These are phyloP conservation scores for Solanum hybrid DNA, from an alignment of 305 asterid species.

Conservation along the genomic window DNA sequence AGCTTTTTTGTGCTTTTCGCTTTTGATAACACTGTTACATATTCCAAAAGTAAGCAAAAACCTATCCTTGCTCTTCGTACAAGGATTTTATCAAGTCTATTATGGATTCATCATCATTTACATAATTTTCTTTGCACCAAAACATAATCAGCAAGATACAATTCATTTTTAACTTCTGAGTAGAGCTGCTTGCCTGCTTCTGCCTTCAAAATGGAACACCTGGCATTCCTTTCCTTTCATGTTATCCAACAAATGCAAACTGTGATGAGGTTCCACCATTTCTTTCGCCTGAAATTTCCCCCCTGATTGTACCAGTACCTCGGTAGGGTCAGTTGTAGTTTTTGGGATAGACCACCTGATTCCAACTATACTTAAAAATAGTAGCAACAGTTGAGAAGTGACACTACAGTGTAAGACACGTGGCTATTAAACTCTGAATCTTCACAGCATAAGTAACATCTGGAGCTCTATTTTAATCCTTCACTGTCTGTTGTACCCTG, in stretches of 20 bases:
- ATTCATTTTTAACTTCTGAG: neutral
- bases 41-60: neutral
- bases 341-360: neutral
- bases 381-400: neutral
- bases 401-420: neutral
- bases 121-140: neutral
- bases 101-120: neutral
- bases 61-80: neutral
- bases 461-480: neutral
- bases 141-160: neutral
- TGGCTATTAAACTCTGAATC: neutral
- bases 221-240: neutral
- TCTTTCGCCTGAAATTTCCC: neutral
- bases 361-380: neutral
- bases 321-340: neutral
- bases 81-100: neutral
- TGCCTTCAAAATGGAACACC: neutral
- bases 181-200: neutral
- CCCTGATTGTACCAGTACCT: neutral
- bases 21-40: neutral
- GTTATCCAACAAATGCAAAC: neutral
- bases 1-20: neutral
- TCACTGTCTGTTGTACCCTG: neutral
- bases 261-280: neutral
- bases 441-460: neutral